A percentile compares a stretch with the other conserved stretches of the same genome.
Evolutionary conservation across 225 moss, liverwort and hornwort genomes (phyloP).

Genomic region (Thuidium tamariscinum): DNA sequence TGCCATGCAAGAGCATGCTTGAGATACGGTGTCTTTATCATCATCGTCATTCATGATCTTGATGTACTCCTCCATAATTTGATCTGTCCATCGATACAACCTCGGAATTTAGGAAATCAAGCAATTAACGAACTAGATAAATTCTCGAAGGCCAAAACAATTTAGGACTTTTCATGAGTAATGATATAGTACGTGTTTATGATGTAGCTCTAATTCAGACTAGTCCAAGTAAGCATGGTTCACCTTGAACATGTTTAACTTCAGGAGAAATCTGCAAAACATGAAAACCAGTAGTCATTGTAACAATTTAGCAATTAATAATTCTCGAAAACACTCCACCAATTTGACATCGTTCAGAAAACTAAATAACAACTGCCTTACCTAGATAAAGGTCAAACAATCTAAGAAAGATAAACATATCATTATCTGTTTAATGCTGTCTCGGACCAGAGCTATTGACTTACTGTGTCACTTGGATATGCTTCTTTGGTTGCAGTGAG

Average conservation of each 20-base stretch:
- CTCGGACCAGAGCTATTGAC: not conserved
- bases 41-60: constrained; percentile 92
- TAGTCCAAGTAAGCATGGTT: not conserved
- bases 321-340: not conserved
- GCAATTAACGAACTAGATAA: not conserved
- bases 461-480: constrained; percentile 69
- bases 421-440: not conserved
- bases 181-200: not conserved
- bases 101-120: not conserved
- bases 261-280: constrained; percentile 63
- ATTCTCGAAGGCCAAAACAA: not conserved
- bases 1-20: constrained; percentile 86
- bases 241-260: constrained; percentile 78
- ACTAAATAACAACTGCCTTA: not conserved
- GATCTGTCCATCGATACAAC: constrained; percentile 33
- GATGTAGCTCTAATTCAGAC: not conserved
- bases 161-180: not conserved
- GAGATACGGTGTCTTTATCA: constrained; percentile 90
- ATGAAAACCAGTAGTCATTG: not conserved
- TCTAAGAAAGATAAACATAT: not conserved
- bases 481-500: constrained; percentile 83
- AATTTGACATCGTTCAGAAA: not conserved
- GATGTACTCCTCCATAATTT: constrained; percentile 72
- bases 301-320: not conserved
- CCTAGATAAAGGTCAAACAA: not conserved